phyloP scores from a whole-genome alignment of 2,329 filamentous ascomycete species.

The Claviceps sp. region DNA sequence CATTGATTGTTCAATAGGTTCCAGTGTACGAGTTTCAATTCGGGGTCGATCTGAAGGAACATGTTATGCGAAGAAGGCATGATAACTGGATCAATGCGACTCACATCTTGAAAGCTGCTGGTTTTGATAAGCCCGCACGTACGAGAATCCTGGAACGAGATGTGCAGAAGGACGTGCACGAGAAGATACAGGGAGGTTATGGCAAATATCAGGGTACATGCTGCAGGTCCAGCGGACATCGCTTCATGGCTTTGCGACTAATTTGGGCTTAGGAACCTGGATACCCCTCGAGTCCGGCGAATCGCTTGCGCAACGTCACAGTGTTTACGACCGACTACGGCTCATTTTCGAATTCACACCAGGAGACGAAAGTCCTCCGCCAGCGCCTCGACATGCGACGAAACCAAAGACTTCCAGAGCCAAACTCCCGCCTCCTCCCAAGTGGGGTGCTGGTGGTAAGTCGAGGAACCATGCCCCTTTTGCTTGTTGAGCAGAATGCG shows the following conservation, averaged over 20 bases:
- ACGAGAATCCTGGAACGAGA: slow-evolving; percentile 93
- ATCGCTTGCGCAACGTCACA: slow-evolving; percentile 73
- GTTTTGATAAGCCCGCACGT: slow-evolving; percentile 90
- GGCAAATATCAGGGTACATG: slow-evolving; percentile 85
- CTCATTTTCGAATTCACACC: slow-evolving; percentile 84
- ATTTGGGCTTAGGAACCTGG: slow-evolving; percentile 61
- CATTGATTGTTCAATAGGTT: slow-evolving; percentile 42
- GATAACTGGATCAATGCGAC: slow-evolving; percentile 99
- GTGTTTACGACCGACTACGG: slow-evolving; percentile 66
- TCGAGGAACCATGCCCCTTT: not conserved
- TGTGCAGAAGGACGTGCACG: slow-evolving; percentile 89
- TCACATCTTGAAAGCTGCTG: slow-evolving; percentile 92
- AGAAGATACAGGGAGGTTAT: slow-evolving; percentile 97
- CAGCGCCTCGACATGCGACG: slow-evolving; percentile 82
- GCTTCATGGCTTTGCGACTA: not conserved
- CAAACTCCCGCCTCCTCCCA: slow-evolving; percentile 34
- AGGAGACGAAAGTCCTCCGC: slow-evolving; percentile 78
- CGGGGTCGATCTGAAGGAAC: slow-evolving; percentile 59
- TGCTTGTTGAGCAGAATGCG: not conserved
- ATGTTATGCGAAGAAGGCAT: slow-evolving; percentile 88
- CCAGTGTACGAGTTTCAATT: slow-evolving; percentile 92
- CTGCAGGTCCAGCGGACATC: not conserved
- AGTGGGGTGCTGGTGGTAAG: slow-evolving; percentile 29
- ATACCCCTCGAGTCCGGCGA: slow-evolving; percentile 77
- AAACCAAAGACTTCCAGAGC: slow-evolving; percentile 65